A percentile compares a stretch with the other conserved stretches of the same genome.
These are phyloP conservation scores for Dendrothele bispora DNA, from an alignment of 768 basidiomycete species.

Conservation along the genomic window DNA sequence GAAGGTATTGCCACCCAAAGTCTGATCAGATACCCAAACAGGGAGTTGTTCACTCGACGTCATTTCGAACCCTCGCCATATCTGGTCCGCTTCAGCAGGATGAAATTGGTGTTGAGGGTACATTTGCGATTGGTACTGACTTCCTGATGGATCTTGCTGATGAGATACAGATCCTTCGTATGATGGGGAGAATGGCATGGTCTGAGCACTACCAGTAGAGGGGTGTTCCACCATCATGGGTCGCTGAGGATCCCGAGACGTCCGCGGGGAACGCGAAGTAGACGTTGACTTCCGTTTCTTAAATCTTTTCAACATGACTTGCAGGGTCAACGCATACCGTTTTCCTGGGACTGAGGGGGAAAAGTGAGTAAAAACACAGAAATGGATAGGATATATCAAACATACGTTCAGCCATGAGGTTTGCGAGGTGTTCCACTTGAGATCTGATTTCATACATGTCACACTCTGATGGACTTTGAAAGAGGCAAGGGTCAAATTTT, in stretches of 20 bases:
- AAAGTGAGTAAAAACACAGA: conserved; percentile 7
- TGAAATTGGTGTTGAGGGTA: conserved; percentile 23
- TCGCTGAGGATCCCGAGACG: conserved; percentile 54
- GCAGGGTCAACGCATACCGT: conserved; percentile 87
- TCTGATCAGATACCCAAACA: conserved; percentile 86
- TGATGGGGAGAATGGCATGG: conserved; percentile 56
- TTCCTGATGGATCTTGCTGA: conserved; percentile 25
- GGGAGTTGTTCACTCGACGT: conserved; percentile 75
- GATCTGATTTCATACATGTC: conserved; percentile 70
- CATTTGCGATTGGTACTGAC: conserved; percentile 14
- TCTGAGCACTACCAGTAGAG: conserved; percentile 31
- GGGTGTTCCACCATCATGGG: conserved; percentile 50
- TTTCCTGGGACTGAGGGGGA: conserved; percentile 94
- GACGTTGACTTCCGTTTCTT: conserved; percentile 59
- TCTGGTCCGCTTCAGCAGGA: conserved; percentile 57
- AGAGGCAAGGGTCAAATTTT: conserved; percentile 7
- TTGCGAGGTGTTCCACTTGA: conserved; percentile 77
- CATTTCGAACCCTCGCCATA: conserved; percentile 75
- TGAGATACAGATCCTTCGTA: conserved; percentile 44
- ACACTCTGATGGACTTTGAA: conserved; percentile 87
- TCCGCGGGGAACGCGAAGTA: conserved; percentile 60
- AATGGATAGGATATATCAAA: conserved; percentile 4
- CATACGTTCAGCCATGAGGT: conserved; percentile 78
- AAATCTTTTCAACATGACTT: conserved; percentile 82
- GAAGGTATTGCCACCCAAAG: conserved; percentile 72